Evolutionary conservation across 169 alveolate genomes (phyloP), one percentile per base, ranked within the genome.

Genomic region (Cryptosporidium ryanae): DNA sequence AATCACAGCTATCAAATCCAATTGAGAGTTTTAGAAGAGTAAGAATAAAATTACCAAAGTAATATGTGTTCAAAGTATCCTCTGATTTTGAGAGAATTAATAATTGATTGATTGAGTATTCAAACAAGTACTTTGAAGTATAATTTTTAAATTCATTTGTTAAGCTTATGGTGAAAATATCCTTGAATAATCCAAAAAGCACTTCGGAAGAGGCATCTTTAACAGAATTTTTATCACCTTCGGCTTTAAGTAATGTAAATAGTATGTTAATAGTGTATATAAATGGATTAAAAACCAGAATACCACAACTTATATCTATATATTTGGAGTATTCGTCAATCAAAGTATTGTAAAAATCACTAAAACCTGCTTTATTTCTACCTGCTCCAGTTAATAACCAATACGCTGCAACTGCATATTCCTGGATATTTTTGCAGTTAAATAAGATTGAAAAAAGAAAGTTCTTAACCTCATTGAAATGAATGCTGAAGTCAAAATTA

Each of bases 241-340:
- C 66, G 21, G 10, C n/a, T 6, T 3, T 25, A 18, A 32, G 13
- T 29, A 50, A 66, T 49, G 29, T 23, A 55, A 29, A 68, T 10
- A 68, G 55, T 23, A 68, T 68, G 48, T 68, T 52, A 17, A 52
- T 49, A 2, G 83, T 50, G 54, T 68, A 52, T 25, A 68, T 68
- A 31, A 68, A 50, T 27, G 83, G 83, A 31, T 68, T 68, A 0
- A 52, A 27, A 0, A 52, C 55, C 29, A 68, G 15, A 29, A 44
- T 8, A n/a, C 48, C 25, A 52, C 63, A 52, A 1, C 2, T 50
- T 3, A 25, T 5, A 2, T 68, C 49, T 7, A 68, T 32, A 29
- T 27, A 54, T 27, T 17, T 12, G 2, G 66, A 68, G n/a, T 68
- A 68, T 18, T 68, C 66, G 1, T 23, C 25, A 13, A 68, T 0